Evolutionary conservation across 2,329 filamentous ascomycete genomes (phyloP).

Genomic region (Ambrosiella beaveri): DNA sequence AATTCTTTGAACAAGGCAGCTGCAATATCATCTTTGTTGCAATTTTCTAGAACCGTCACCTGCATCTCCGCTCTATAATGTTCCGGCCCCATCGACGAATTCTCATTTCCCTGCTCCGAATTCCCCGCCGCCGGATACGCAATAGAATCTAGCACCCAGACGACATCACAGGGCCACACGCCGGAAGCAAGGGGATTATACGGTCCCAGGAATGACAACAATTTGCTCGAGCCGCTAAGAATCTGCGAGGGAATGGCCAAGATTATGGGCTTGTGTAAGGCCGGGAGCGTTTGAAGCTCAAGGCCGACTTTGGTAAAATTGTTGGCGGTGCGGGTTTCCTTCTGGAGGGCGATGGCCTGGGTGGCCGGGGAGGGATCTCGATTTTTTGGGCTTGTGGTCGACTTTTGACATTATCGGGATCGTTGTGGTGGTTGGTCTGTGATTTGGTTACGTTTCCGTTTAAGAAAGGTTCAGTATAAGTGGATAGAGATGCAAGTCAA

Average conservation of each 20-base stretch:
- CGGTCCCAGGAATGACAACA: constrained; percentile 33
- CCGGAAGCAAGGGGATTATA: constrained; percentile 41
- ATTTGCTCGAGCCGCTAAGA: background rate
- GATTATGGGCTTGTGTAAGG: background rate
- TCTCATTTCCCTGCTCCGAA: background rate
- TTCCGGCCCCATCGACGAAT: background rate
- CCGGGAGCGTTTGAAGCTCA: constrained; percentile 23
- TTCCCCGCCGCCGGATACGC: constrained; percentile 24
- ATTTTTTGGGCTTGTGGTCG: background rate
- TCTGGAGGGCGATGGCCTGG: constrained; percentile 29
- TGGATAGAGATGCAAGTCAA: too few relatives aligned
- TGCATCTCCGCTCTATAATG: background rate
- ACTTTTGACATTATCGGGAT: background rate
- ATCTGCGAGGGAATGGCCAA: background rate
- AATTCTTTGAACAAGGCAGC: background rate
- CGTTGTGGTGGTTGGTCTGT: background rate
- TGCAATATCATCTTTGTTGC: background rate
- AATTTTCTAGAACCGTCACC: background rate
- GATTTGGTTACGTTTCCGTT: too few relatives aligned
- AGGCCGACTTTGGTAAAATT: constrained; percentile 34
- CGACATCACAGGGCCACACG: constrained; percentile 48
- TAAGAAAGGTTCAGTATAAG: too few relatives aligned
- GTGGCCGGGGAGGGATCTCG: constrained; percentile 14
- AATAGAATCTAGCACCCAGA: constrained; percentile 75
- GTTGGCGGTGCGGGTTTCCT: constrained; percentile 29